Evolutionary conservation across 1,139 yeast species (phyloP), one percentile per base, ranked within the genome.

Genomic region (Scheffersomyces stambukii): DNA sequence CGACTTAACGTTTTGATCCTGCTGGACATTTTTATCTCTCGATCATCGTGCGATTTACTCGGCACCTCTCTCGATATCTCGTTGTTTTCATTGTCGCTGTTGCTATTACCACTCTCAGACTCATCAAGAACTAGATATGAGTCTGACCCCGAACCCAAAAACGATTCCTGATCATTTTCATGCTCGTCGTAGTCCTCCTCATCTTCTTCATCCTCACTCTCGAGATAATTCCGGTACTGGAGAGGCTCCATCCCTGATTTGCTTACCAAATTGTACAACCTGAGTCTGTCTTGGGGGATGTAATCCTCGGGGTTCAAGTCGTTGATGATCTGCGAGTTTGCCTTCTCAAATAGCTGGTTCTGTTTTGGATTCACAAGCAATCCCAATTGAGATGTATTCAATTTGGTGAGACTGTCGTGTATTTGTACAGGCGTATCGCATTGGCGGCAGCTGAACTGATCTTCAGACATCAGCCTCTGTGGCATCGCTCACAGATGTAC

Each of bases 1-100:
- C 78, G 80, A 43, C 76, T 78, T 6, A 88, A 64, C n/a, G 71
- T 71, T 12, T 78, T 77, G 18, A 85, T 53, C 17, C 60, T 33
- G 13, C 10, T 73, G 54, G 54, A 60, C 17, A 48, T 60, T 40
- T 48, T 39, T 25, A 39, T 36, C 15, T 31, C 37, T 24, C 22
- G 18, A n/a, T 30, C 38, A 1, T 23, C 31, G 10, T 31, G 35
- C 6, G 22, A 31, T 6, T 31, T 30, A 8, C 19, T 24, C n/a
- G 10, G 23, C 8, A 11, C 16, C 11, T 17, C 24, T 3, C n/a
- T 7, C 6, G 10, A 2, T 9, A 21, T 37, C 16, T 29, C 29
- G 4, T 24, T 25, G 12, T 28, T 30, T 5, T 36, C 46, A n/a
- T 37, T 32, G 3, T 37, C 43, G 11, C 27, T 38, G 10, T 34